Conservation (phyloP, 108 stramenopile genomes). For the Epipyxis sp. region DNA sequence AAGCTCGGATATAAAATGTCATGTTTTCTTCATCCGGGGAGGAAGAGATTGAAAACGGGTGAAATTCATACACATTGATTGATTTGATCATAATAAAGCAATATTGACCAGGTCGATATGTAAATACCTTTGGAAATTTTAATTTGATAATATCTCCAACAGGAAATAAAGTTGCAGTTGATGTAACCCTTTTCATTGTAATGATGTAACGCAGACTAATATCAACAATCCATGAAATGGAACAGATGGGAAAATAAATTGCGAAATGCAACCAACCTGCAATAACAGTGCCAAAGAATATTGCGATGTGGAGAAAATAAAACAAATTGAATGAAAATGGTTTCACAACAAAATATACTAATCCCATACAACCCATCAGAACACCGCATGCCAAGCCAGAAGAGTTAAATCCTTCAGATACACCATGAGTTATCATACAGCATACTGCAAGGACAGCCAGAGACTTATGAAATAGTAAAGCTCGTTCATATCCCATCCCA, state of each 20-base stretch:
- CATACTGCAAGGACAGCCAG: background rate
- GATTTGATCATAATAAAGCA: background rate
- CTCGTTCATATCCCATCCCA: background rate
- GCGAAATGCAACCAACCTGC: background rate
- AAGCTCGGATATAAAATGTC: background rate
- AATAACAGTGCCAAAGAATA: background rate
- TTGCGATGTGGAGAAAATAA: background rate
- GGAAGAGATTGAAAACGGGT: slow-evolving; percentile 1
- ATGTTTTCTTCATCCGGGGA: background rate
- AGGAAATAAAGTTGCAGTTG: background rate
- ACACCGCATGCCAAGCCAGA: background rate
- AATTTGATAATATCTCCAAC: background rate
- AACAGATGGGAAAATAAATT: background rate
- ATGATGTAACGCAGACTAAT: background rate
- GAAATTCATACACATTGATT: background rate
- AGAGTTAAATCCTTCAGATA: background rate
- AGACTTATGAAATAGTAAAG: background rate
- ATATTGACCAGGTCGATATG: background rate
- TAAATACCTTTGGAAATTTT: background rate
- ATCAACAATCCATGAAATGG: background rate
- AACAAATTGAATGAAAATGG: background rate
- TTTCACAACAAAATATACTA: background rate
- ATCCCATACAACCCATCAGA: background rate
- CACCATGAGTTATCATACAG: background rate
- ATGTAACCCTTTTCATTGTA: background rate